phyloP scores from a whole-genome alignment of 352 stramenopile species.

The Hyaloperonospora arabidopsidis region DNA sequence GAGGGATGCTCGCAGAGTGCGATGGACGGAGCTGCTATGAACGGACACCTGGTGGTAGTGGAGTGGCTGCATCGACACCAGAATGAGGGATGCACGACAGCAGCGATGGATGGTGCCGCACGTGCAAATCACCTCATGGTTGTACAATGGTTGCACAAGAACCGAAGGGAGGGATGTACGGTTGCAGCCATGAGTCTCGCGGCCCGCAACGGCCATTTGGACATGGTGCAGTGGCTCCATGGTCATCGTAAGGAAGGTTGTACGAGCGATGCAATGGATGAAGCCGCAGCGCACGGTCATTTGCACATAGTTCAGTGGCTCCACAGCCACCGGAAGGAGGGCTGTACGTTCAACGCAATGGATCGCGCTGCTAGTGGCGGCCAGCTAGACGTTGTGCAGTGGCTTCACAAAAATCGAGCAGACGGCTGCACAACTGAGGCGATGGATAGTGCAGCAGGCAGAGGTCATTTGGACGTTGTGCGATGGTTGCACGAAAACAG shows the following conservation, averaged over 20 bases:
- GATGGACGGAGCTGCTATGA: constrained; percentile 28
- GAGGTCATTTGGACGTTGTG: constrained; percentile 21
- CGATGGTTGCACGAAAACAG: constrained; percentile 28
- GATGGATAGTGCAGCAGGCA: constrained; percentile 26
- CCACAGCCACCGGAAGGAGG: constrained; percentile 23
- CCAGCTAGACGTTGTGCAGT: constrained; percentile 25
- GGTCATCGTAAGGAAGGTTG: constrained; percentile 19
- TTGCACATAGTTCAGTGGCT: constrained; percentile 29
- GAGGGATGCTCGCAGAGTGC: constrained; percentile 23
- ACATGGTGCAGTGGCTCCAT: constrained; percentile 27
- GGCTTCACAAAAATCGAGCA: constrained; percentile 17
- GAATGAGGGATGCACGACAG: constrained; percentile 24
- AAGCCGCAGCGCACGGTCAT: constrained; percentile 26
- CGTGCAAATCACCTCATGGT: constrained; percentile 23
- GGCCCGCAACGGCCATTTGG: constrained; percentile 25
- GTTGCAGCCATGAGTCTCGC: constrained; percentile 26
- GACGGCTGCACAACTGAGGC: constrained; percentile 26
- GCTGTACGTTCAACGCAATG: constrained; percentile 29
- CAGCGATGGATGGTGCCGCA: constrained; percentile 27
- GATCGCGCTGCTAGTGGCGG: constrained; percentile 19
- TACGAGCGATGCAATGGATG: constrained; percentile 26
- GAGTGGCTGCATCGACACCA: constrained; percentile 26
- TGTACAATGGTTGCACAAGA: constrained; percentile 28
- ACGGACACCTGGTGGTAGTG: constrained; percentile 23
- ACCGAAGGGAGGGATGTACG: constrained; percentile 24